Percentiles rank a stretch among this genome's conserved stretches.
Evolutionary conservation across 75 land plant genomes (phyloP).

Genomic region (Larix kaempferi): DNA sequence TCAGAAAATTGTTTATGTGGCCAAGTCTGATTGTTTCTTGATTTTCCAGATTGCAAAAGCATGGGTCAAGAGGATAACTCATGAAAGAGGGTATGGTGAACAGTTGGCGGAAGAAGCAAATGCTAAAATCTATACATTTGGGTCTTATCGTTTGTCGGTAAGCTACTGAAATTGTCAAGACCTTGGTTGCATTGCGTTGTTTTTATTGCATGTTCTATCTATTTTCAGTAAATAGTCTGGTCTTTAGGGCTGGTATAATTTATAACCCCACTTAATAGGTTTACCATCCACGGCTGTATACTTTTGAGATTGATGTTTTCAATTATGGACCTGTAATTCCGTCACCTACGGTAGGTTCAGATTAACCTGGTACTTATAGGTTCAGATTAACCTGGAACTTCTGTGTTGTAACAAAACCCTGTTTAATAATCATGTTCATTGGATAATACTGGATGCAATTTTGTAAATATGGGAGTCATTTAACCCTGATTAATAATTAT

Average conservation of each 20-base stretch:
- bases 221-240: background rate
- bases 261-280: background rate
- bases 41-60: conserved; percentile 50
- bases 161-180: background rate
- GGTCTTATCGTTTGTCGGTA: conserved; percentile 91
- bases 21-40: background rate
- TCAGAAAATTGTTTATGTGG: background rate
- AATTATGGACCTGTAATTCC: background rate
- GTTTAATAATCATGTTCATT: too few species aligned
- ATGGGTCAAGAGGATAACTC: conserved; percentile 81
- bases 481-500: background rate
- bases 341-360: background rate
- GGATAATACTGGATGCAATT: background rate
- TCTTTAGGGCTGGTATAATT: background rate
- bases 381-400: too few species aligned
- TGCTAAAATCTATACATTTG: conserved; percentile 86
- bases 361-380: too few species aligned
- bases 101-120: conserved; percentile 80
- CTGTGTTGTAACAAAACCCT: too few species aligned
- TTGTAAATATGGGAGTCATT: background rate
- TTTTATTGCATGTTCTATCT: background rate
- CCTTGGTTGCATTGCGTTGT: background rate
- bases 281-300: background rate
- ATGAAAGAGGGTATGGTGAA: conserved; percentile 61
- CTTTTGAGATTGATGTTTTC: background rate